phyloP scores from a whole-genome alignment of 371 early-diverging fungal genomes.

The Amoeboaphelidium occidentale region DNA sequence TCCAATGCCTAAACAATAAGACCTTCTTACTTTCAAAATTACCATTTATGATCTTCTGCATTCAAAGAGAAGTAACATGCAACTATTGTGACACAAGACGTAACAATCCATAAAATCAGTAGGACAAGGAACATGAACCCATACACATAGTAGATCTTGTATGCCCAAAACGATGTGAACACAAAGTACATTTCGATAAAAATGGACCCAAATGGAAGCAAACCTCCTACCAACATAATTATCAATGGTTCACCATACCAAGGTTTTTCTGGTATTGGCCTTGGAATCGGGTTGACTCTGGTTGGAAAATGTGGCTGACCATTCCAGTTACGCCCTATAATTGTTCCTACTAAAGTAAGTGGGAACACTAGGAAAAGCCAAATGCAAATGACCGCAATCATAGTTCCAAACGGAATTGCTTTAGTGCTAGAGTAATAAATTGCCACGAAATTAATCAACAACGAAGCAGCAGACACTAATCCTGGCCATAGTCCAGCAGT shows the following conservation, averaged over 20 bases:
- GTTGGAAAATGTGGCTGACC: conserved; percentile 19
- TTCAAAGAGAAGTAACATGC: conserved; percentile 40
- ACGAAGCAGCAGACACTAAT: conserved; percentile 23
- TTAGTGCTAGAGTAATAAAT: conserved; percentile 43
- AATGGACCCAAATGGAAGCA: conserved; percentile 57
- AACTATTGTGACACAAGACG: conserved; percentile 41
- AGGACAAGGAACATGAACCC: conserved; percentile 53
- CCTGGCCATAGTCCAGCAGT: conserved; percentile 48
- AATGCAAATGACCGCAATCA: conserved; percentile 39
- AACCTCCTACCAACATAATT: conserved; percentile 33
- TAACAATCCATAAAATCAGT: conserved; percentile 35
- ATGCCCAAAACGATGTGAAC: conserved; percentile 59
- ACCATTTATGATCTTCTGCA: conserved; percentile 62
- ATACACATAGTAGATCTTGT: conserved; percentile 61
- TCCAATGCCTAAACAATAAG: conserved; percentile 35
- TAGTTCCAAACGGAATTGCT: conserved; percentile 49
- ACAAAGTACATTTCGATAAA: conserved; percentile 71
- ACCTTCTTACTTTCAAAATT: conserved; percentile 2
- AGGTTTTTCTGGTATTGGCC: not conserved
- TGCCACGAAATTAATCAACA: conserved; percentile 41
- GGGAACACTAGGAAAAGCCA: conserved; percentile 55
- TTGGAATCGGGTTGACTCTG: conserved; percentile 42
- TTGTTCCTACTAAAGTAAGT: conserved; percentile 43
- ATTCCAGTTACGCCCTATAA: conserved; percentile 42
- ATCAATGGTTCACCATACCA: conserved; percentile 36